Evolutionary conservation across 2,329 filamentous ascomycete genomes (phyloP), one percentile per base, ranked within the genome.

Genomic region (Calonectria henricotiae): DNA sequence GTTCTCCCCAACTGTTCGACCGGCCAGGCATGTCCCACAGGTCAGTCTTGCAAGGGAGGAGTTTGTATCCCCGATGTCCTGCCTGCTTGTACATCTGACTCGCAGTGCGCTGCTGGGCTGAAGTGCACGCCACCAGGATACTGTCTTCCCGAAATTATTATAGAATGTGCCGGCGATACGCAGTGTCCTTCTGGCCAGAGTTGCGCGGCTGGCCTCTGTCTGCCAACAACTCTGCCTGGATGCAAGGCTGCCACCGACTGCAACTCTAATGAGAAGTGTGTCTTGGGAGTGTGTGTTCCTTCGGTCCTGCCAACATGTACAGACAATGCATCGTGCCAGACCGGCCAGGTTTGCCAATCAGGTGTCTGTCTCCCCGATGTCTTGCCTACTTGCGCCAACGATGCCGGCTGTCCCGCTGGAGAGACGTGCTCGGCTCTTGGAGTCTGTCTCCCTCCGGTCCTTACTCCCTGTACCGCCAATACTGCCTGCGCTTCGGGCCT

Each of bases 141-240:
- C 12, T 67, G 65, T 32, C 35, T 67, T n/a, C 65, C 65, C 4
- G 20, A 46, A 23, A 51, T 41, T n/a, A 46, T 67, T 4, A 25
- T 55, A 6, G 20, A 39, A 12, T 67, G 65, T 20, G 25, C 39
- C 1, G 17, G 4, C 3, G 23, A 62, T 25, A n/a, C 15, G 2
- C 11, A 35, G 11, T 65, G 63, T 12, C 17, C 37, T 13, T 11
- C 20, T 6, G 11, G 12, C 4, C 30, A 65, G 30, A 47, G 13
- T 15, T 66, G 63, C 20, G n/a, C 63, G 20, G 63, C 63, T 25
- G 63, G 58, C 3, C n/a, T 66, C 9, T 66, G 63, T 35, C 8
- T 60, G 6, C 39, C 63, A n/a, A 27, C 8, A 0, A 27, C 25
- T 4, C 17, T 66, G 11, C 51, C 51, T 12, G 43, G 30, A 3